Evolutionary conservation across 768 basidiomycete species (phyloP), one percentile per base, ranked within the genome.

Genomic region (Psilocybe sp.): DNA sequence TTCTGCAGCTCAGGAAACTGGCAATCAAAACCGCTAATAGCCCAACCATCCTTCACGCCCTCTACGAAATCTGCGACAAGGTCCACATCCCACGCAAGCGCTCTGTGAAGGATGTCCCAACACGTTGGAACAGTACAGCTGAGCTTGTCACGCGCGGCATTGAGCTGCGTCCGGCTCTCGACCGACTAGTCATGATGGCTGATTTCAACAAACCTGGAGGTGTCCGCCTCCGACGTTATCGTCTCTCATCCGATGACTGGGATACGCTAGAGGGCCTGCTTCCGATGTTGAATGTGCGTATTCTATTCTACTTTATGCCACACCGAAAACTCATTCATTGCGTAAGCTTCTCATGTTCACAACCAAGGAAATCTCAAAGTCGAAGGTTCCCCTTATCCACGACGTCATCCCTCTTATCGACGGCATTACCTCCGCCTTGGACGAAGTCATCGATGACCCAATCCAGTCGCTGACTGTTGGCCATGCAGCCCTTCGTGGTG

Each of bases 351-450:
- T 65, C 44, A 40, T 56, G 15, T 38, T 44, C 41, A 61, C 59
- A 1, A 66, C 63, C 35, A 50, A 57, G 14, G 28, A 45, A 15
- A 58, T 67, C 4, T 66, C 59, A 0, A 11, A 54, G 33, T 41
- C 40, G 16, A 43, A 34, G 5, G 44, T 55, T 1, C 60, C 56
- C 5, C 59, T 64, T 1, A 38, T 67, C 33, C 60, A 64, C 44
- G 41, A 63, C 19, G 57, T 67, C 15, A 68, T 67, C 13, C 65
- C 64, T 1, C 23, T 57, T 39, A 53, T 66, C 18, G 62, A 68
- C 50, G 40, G 42, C 4, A 16, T 68, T 19, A 62, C 60, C 4
- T 23, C 37, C n/a, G 46, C 47, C 4, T 41, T 68, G 14, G 59
- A 59, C 19, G 43, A 58, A 4, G 36, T 52, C 31, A 51, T 57